Conservation (phyloP, 2,329 filamentous ascomycete genomes). For the Sporothrix mexicana region DNA sequence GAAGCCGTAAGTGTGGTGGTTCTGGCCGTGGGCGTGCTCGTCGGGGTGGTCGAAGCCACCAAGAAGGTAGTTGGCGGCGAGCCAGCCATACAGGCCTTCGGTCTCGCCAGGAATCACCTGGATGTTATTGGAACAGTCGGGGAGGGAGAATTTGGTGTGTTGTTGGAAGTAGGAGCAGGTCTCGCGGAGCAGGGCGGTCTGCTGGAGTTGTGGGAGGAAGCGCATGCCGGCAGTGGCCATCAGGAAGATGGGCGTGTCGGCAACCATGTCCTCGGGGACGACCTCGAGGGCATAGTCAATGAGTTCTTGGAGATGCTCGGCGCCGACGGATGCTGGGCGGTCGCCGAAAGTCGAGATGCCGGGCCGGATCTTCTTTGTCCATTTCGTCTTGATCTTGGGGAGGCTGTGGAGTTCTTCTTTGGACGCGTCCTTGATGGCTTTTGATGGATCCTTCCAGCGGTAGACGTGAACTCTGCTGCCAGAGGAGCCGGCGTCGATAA, state of each 20-base stretch:
- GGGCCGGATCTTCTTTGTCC: constrained; percentile 93
- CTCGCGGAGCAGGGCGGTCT: constrained; percentile 72
- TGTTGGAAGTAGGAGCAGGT: constrained; percentile 82
- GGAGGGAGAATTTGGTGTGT: constrained; percentile 80
- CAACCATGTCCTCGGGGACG: constrained; percentile 76
- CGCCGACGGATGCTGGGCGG: constrained; percentile 75
- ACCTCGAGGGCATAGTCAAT: constrained; percentile 80
- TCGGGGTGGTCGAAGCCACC: constrained; percentile 84
- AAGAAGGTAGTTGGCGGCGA: constrained; percentile 93
- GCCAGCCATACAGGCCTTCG: constrained; percentile 95
- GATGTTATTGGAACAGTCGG: constrained; percentile 88
- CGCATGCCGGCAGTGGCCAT: constrained; percentile 97
- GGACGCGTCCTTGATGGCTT: constrained; percentile 66
- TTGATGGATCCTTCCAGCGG: constrained; percentile 81
- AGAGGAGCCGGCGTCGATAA: constrained; percentile 96
- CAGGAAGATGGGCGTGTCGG: constrained; percentile 89
- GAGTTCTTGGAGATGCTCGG: constrained; percentile 78
- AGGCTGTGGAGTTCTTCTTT: constrained; percentile 68
- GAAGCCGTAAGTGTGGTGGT: constrained; percentile 94
- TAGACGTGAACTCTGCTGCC: constrained; percentile 95
- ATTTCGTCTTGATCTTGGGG: constrained; percentile 81
- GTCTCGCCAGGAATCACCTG: constrained; percentile 96
- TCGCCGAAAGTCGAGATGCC: constrained; percentile 90
- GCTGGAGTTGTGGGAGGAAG: constrained; percentile 75
- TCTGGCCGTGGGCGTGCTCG: constrained; percentile 79